Evolutionary conservation across 2,329 filamentous ascomycete genomes (phyloP).

Genomic region (Ceratocystis diversiconidia): DNA sequence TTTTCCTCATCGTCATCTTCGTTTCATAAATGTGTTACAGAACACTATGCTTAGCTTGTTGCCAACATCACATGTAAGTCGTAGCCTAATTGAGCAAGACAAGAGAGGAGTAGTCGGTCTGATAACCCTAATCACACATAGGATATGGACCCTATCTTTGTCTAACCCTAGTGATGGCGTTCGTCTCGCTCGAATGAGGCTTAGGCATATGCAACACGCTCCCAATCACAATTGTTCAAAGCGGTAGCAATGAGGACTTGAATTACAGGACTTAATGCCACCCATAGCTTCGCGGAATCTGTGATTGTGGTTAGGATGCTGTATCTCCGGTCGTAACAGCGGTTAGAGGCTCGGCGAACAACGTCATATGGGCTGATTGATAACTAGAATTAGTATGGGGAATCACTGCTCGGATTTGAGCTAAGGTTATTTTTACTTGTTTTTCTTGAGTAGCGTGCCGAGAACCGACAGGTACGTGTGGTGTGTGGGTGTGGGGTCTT

Average conservation of each 20-base stretch:
- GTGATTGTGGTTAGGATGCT: not conserved
- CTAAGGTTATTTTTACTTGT: not conserved
- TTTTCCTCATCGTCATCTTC: not conserved
- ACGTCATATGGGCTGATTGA: not conserved
- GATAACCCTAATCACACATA: not conserved
- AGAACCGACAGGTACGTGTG: constrained; percentile 2
- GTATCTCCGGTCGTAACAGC: not conserved
- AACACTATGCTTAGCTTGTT: not conserved
- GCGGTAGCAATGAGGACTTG: no score
- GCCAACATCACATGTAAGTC: not conserved
- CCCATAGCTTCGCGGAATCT: not conserved
- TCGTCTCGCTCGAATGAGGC: no score
- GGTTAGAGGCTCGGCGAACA: not conserved
- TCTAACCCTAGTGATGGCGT: not conserved
- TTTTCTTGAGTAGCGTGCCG: not conserved
- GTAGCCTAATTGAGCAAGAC: not conserved
- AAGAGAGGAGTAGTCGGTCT: not conserved
- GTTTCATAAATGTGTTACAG: not conserved
- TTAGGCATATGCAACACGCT: no score
- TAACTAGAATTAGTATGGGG: not conserved
- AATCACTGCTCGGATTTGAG: not conserved
- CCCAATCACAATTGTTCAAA: no score
- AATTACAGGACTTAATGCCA: no score
- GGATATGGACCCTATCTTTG: not conserved
- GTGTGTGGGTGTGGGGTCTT: not conserved